Percentiles rank a stretch among this genome's conserved stretches.
Conservation (phyloP, 768 basidiomycete genomes). For the Trametes punicea region DNA sequence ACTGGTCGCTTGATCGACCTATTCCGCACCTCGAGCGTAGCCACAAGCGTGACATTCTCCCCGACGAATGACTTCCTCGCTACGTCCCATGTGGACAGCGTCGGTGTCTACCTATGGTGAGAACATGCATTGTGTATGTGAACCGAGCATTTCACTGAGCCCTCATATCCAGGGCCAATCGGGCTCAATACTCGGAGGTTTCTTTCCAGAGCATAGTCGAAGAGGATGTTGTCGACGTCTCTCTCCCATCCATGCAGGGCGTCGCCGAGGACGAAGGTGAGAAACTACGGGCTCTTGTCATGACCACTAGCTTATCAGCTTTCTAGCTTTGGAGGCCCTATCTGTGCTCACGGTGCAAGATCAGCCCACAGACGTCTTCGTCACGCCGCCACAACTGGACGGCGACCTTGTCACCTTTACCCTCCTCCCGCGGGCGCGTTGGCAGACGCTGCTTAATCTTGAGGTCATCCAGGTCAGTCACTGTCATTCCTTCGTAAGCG, state of each 20-base stretch:
- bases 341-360: slow-evolving; percentile 59
- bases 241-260: slow-evolving; percentile 84
- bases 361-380: slow-evolving; percentile 64
- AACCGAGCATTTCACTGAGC: neutral
- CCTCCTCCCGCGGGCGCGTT: slow-evolving; percentile 84
- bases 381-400: slow-evolving; percentile 84
- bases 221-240: slow-evolving; percentile 57
- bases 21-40: slow-evolving; percentile 82
- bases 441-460: slow-evolving; percentile 96
- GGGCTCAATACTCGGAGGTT: slow-evolving; percentile 88
- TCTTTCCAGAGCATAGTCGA: slow-evolving; percentile 78
- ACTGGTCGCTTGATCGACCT: slow-evolving; percentile 90
- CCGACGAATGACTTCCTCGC: slow-evolving; percentile 96
- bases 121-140: slow-evolving; percentile 16
- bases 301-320: slow-evolving; percentile 1
- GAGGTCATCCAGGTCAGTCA: slow-evolving; percentile 82
- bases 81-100: slow-evolving; percentile 89
- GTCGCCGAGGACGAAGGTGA: slow-evolving; percentile 76
- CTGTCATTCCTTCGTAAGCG: neutral
- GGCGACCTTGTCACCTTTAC: slow-evolving; percentile 93
- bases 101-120: slow-evolving; percentile 93
- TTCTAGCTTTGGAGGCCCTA: slow-evolving; percentile 66
- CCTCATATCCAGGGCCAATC: slow-evolving; percentile 77
- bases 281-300: slow-evolving; percentile 9
- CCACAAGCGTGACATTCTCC: slow-evolving; percentile 89